These are phyloP conservation scores for Talinum fruticosum DNA, from an alignment of 148 eudicot species.

Conservation along the genomic window DNA sequence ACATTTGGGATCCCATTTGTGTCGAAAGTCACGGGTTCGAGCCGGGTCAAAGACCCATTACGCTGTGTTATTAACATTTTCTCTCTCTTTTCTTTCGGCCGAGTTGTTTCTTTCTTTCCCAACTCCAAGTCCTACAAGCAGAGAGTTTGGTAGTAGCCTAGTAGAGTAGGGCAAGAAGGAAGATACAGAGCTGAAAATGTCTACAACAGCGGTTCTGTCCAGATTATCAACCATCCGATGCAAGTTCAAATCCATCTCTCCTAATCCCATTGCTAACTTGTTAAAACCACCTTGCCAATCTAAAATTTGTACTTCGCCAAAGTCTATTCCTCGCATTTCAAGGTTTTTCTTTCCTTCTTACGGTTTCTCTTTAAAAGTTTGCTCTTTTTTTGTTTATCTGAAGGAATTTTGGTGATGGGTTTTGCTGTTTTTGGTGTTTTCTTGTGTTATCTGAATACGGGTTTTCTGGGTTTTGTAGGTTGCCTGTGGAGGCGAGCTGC, in stretches of 20 bases:
- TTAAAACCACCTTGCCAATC: constrained; percentile 24
- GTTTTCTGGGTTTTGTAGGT: constrained; percentile 25
- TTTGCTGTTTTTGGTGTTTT: constrained; percentile 9
- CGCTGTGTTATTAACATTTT: neutral
- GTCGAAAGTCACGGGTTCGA: too few relatives aligned
- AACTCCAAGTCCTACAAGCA: too few relatives aligned
- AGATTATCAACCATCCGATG: constrained; percentile 31
- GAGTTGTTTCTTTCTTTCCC: too few relatives aligned
- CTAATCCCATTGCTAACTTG: constrained; percentile 17
- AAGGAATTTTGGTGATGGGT: constrained; percentile 15
- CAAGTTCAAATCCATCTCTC: constrained; percentile 23
- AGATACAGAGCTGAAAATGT: constrained; percentile 20
- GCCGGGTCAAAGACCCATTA: too few relatives aligned
- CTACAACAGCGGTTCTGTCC: constrained; percentile 22
- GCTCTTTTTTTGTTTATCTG: neutral
- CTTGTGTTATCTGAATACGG: constrained; percentile 13
- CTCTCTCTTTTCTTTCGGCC: neutral
- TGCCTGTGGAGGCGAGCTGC: constrained; percentile 40
- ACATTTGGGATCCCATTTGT: too few relatives aligned
- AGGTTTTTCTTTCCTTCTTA: constrained; percentile 18
- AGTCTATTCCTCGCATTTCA: constrained; percentile 25
- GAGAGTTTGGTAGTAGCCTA: too few relatives aligned
- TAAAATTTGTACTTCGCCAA: constrained; percentile 22
- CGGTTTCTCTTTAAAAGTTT: neutral
- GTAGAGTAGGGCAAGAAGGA: neutral